phyloP scores from a whole-genome alignment of 2,329 filamentous ascomycete genomes.

The Pseudogymnoascus sp. region DNA sequence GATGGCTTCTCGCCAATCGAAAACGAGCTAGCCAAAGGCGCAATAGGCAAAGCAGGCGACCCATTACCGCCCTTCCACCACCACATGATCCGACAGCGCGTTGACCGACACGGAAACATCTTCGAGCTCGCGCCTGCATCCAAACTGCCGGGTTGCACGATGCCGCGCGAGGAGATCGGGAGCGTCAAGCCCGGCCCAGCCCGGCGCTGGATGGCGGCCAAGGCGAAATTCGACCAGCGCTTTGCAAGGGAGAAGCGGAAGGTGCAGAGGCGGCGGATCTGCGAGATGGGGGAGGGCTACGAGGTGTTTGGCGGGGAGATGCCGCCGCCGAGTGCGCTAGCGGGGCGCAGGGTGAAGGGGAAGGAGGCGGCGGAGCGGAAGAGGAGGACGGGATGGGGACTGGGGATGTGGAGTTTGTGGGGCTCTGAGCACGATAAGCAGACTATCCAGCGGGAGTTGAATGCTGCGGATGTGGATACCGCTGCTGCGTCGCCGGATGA shows the following conservation, averaged over 20 bases:
- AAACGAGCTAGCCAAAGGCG: slow-evolving; percentile 13
- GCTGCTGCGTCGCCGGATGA: slow-evolving; percentile 35
- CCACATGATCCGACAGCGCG: slow-evolving; percentile 87
- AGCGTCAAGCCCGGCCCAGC: slow-evolving; percentile 75
- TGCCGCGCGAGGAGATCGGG: slow-evolving; percentile 63
- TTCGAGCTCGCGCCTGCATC: slow-evolving; percentile 58
- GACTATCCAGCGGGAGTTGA: slow-evolving; percentile 56
- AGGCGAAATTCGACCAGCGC: slow-evolving; percentile 64
- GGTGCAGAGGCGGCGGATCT: slow-evolving; percentile 66
- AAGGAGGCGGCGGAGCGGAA: slow-evolving; percentile 48
- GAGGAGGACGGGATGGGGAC: slow-evolving; percentile 60
- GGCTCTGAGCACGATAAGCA: slow-evolving; percentile 82
- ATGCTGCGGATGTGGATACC: slow-evolving; percentile 36
- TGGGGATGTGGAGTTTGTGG: slow-evolving; percentile 82
- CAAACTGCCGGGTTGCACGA: slow-evolving; percentile 58
- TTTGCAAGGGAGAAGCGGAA: slow-evolving; percentile 64
- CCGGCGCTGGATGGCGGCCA: slow-evolving; percentile 74
- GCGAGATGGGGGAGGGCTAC: slow-evolving; percentile 67
- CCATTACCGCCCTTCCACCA: slow-evolving; percentile 70
- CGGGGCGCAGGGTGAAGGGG: slow-evolving; percentile 55
- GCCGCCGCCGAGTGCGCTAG: slow-evolving; percentile 79
- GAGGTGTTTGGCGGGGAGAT: slow-evolving; percentile 66
- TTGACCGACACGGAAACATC: slow-evolving; percentile 71
- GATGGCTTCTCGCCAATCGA: slow-evolving; percentile 27
- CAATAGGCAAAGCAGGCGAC: slow-evolving; percentile 71